A percentile compares a stretch with the other conserved stretches of the same genome.
Evolutionary conservation across 345 rosid species (phyloP).

Genomic region (Erysimum cheiranthoides): DNA sequence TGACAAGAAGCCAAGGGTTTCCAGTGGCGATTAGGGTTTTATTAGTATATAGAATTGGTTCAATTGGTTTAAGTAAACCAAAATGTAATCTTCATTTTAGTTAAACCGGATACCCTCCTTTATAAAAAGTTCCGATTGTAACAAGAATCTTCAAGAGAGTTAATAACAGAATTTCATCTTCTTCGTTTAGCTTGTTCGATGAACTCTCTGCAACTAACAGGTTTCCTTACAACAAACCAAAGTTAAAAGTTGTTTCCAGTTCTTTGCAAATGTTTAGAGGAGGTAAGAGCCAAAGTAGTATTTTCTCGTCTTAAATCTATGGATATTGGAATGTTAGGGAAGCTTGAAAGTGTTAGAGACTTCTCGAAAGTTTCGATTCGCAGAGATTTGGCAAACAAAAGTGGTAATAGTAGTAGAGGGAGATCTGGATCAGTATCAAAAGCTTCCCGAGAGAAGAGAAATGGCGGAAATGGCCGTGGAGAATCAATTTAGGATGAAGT

Average conservation of each 20-base stretch:
- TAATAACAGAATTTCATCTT: too few species aligned
- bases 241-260: constrained; percentile 37
- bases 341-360: constrained; percentile 41
- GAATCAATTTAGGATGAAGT: constrained; percentile 44
- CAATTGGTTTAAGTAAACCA: too few species aligned
- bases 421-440: constrained; percentile 55
- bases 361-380: constrained; percentile 37
- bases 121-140: too few species aligned
- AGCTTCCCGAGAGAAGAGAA: constrained; percentile 29
- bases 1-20: constrained; percentile 63
- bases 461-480: constrained; percentile 21
- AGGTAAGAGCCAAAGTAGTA: background rate
- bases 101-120: too few species aligned
- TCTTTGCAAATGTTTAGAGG: constrained; percentile 33
- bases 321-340: constrained; percentile 42
- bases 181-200: too few species aligned
- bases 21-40: constrained; percentile 65
- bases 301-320: constrained; percentile 38
- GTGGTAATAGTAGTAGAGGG: constrained; percentile 44
- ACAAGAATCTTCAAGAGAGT: too few species aligned
- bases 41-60: too few species aligned
- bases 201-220: too few species aligned
- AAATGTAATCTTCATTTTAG: too few species aligned
- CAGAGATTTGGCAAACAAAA: constrained; percentile 47
- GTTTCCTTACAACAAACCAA: constrained; percentile 58